These are phyloP conservation scores for Venturiaceae sp. DNA, from an alignment of 2,329 filamentous ascomycete species.

Conservation along the genomic window DNA sequence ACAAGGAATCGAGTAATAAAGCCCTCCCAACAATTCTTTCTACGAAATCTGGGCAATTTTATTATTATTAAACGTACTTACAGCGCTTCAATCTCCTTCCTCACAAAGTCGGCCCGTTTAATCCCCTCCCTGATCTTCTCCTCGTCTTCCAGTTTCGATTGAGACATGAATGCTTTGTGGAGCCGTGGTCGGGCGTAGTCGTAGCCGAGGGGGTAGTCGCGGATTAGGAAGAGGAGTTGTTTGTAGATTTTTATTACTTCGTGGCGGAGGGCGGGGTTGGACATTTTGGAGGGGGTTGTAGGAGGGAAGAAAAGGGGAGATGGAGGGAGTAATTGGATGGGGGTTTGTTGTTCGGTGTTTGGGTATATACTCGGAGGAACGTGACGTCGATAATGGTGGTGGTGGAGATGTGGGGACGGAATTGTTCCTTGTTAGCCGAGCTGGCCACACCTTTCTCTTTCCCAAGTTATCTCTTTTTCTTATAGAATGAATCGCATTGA, in stretches of 20 bases:
- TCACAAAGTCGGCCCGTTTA: slow-evolving; percentile 73
- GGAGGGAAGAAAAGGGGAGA: not conserved
- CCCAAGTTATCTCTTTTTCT: too few species aligned
- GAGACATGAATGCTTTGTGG: slow-evolving; percentile 75
- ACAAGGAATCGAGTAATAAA: too few species aligned
- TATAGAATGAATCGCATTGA: too few species aligned
- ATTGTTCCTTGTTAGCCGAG: too few species aligned
- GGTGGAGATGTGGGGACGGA: too few species aligned
- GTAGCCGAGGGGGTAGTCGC: slow-evolving; percentile 79
- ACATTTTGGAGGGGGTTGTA: not conserved
- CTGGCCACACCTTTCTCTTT: too few species aligned
- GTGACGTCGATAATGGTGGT: too few species aligned
- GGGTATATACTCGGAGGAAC: too few species aligned
- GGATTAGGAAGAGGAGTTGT: slow-evolving; percentile 77
- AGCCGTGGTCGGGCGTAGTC: slow-evolving; percentile 71
- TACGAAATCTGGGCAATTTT: too few species aligned
- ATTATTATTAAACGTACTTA: too few species aligned
- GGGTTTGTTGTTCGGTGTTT: too few species aligned
- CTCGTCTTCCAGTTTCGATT: slow-evolving; percentile 60
- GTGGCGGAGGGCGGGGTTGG: slow-evolving; percentile 53
- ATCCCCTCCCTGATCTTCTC: slow-evolving; percentile 68
- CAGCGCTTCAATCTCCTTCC: slow-evolving; percentile 91
- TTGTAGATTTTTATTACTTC: slow-evolving; percentile 86
- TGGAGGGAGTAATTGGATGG: not conserved
- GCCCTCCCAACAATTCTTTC: too few species aligned